phyloP scores from a whole-genome alignment of 331 rosid genomes.

The Erythrophleum ivorense region DNA sequence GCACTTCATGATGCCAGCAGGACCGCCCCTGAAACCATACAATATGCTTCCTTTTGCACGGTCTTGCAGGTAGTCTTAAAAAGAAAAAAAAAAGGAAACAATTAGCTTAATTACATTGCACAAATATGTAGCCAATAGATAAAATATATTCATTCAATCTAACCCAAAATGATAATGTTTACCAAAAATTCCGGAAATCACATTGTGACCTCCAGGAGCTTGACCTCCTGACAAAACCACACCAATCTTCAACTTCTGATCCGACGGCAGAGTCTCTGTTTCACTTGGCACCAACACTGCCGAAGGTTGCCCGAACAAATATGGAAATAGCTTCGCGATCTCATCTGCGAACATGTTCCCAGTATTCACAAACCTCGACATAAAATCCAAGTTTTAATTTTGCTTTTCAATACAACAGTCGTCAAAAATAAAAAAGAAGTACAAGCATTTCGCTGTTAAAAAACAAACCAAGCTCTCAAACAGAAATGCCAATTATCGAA shows the following conservation, averaged over 20 bases:
- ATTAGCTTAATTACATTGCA: neutral
- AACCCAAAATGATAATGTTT: conserved; percentile 17
- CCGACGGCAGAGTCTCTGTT: conserved; percentile 29
- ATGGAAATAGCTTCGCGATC: conserved; percentile 91
- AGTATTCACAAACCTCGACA: neutral
- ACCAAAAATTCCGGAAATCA: conserved; percentile 92
- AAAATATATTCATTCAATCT: conserved; percentile 1
- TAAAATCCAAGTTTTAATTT: neutral
- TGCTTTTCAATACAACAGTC: too few species aligned
- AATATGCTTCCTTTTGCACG: conserved; percentile 77
- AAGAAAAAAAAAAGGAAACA: neutral
- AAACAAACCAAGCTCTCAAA: neutral
- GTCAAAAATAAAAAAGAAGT: neutral
- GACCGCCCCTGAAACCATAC: conserved; percentile 96
- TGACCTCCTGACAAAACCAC: conserved; percentile 98
- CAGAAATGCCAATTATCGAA: neutral
- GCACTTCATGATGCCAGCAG: conserved; percentile 96
- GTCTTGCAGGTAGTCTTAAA: conserved; percentile 85
- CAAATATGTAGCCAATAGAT: neutral
- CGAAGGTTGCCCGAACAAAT: conserved; percentile 93
- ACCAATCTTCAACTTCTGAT: conserved; percentile 81
- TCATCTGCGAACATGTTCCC: conserved; percentile 58
- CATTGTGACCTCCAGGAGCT: conserved; percentile 99
- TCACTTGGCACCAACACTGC: conserved; percentile 60
- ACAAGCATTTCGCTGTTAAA: neutral